Base-by-base conservation (phyloP, 805 yeast species). In the Candida nanaspora region DNA sequence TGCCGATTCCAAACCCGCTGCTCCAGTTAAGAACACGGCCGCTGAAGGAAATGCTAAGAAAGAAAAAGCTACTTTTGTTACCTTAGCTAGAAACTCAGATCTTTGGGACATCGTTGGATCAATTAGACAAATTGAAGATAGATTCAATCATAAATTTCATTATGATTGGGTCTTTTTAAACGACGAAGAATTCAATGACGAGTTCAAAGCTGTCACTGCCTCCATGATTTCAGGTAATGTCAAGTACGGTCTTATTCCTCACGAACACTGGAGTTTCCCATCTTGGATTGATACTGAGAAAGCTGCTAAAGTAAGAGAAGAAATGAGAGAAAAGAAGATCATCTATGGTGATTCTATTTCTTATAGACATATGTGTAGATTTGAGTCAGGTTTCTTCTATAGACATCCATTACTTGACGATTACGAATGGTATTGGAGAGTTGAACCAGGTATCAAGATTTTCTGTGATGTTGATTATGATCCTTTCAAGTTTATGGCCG, bases 101-200 rank as follows among this genome's bases (percentile, higher is more conserved):
- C 59, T 86, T 42, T 69, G 74, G 64, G 71, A 72, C 21, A 62
- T 86, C 39, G 63, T 77, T 35, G 74, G 68, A 26, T 78, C 94
- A 7, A 82, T 86, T 45, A 72, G 86, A 59, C 75, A 80, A 37
- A 74, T 89, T 41, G 97, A 91, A 64, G 97, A 88, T 61, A 71
- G 96, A 47, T 91, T 93, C 71, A 91, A 91, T 68, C 58, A 65
- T 15, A 72, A 84, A 37, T 89, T 66, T 65, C 72, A 84, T 47
- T 91, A 91, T 57, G 97, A 94, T 52, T 91, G 98, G 97, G 93
- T 88, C 22, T 93, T 91, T 61, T 70, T 91, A 52, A 91, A 91
- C 61, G 96, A 91, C 59, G 87, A 80, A 43, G 82, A 74, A 37
- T 93, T 91, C 64, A 70, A 77, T 39, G 88, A 86, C 2, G 93